Evolutionary conservation across 257 asterid species (phyloP), one percentile per base, ranked within the genome.

Genomic region (Scutellaria minor): DNA sequence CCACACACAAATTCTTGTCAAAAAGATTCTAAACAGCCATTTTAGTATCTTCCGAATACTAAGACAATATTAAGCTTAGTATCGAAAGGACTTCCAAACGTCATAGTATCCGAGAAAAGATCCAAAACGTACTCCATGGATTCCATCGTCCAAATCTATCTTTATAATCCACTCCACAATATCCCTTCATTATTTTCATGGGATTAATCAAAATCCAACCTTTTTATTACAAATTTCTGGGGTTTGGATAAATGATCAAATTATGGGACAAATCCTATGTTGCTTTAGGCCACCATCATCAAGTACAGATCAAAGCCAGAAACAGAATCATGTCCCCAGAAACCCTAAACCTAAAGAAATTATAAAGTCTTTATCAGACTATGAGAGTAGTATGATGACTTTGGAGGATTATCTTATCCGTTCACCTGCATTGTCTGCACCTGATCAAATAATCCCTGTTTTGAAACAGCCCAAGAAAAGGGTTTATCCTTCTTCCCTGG

Each of bases 241-340:
- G 39, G 3, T 54, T 54, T 20, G 3, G 14, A 47, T 47, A n/a
- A 14, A 24, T 39, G 57, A 14, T 64, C 7, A 6, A 37, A 42
- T 35, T 40, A 82, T 82, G 86, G 86, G 86, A 8, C 77, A 77
- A 60, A 51, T 10, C 7, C 52, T 79, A 7, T 76, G 86, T 60
- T 82, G 83, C 72, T 64, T 76, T 7, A 58, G 67, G 78, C 74
- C 71, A 8, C 78, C 37, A 31, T 24, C 75, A 6, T 31, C 78
- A 24, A 51, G 62, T 40, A 24, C 64, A 41, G 56, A 64, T 18
- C 18, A 18, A 41, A 22, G 50, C 40, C 58, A 53, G 57, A 50
- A 27, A 8, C 46, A 37, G 48, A 44, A 44, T 7, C 11, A 50
- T 40, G 7, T 3, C 3, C 10, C 46, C 22, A 47, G 18, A 3